These are phyloP conservation scores for Pseudogymnoascus sp. DNA, from an alignment of 2,329 filamentous ascomycete genomes.

Conservation along the genomic window DNA sequence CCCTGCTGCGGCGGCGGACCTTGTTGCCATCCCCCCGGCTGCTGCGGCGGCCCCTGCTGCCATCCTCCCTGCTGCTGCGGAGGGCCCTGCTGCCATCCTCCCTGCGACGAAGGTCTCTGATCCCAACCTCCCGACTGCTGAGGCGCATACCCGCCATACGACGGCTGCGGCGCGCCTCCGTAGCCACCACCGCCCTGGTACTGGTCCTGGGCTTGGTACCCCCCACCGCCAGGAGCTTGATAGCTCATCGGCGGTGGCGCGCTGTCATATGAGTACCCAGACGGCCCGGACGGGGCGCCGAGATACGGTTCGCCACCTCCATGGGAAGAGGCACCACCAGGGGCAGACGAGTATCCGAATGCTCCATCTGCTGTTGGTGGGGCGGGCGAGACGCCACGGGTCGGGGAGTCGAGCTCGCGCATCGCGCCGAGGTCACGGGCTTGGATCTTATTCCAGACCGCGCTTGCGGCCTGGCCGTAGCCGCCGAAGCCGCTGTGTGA, in stretches of 20 bases:
- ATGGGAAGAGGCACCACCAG: conserved; percentile 11
- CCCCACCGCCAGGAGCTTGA: conserved; percentile 9
- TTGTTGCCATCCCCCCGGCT: conserved; percentile 19
- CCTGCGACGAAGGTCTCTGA: conserved; percentile 22
- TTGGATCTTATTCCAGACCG: conserved; percentile 53
- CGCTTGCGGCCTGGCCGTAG: conserved; percentile 49
- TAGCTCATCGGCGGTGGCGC: neutral
- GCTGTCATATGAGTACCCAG: conserved; percentile 19
- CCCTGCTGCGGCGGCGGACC: conserved; percentile 24
- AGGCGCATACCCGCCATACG: conserved; percentile 23
- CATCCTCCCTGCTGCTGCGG: conserved; percentile 24
- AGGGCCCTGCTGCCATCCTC: conserved; percentile 28
- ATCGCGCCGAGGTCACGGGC: conserved; percentile 49
- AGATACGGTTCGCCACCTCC: conserved; percentile 1
- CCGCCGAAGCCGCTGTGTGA: conserved; percentile 31
- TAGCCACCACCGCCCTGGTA: conserved; percentile 4
- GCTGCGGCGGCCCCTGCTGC: conserved; percentile 20
- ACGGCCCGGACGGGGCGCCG: conserved; percentile 20
- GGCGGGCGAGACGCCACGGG: conserved; percentile 28
- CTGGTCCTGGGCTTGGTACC: conserved; percentile 12
- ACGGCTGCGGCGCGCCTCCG: conserved; percentile 12
- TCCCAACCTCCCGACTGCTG: conserved; percentile 21
- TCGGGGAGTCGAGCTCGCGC: conserved; percentile 36
- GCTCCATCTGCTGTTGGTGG: conserved; percentile 19
- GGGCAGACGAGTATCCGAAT: conserved; percentile 21